These are phyloP conservation scores for Dryas alaskensis DNA, from an alignment of 306 rosid species.

Conservation along the genomic window DNA sequence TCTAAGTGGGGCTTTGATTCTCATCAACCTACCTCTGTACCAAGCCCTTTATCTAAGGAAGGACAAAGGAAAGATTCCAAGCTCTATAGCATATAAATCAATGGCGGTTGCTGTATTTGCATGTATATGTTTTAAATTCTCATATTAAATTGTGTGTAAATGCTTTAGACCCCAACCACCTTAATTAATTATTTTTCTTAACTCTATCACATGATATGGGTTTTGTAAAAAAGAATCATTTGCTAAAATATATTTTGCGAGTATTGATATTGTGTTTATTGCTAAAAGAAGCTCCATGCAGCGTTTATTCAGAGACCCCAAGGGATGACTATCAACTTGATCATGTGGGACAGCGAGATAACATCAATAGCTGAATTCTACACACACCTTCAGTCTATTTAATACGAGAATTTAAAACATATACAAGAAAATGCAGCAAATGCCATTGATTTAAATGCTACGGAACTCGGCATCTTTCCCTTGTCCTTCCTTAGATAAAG, in stretches of 20 bases:
- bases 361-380: too few species aligned
- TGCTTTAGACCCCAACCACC: too few species aligned
- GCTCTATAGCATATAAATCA: conserved; percentile 45
- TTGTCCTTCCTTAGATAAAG: conserved; percentile 65
- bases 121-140: conserved; percentile 19
- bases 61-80: conserved; percentile 60
- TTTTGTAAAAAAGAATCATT: too few species aligned
- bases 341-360: too few species aligned
- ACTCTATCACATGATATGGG: too few species aligned
- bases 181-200: too few species aligned
- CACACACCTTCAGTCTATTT: too few species aligned
- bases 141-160: background rate
- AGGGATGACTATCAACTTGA: too few species aligned
- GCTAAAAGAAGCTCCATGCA: too few species aligned
- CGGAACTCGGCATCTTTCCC: conserved; percentile 53
- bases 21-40: conserved; percentile 58
- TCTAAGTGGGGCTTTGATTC: conserved; percentile 48
- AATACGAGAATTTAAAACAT: conserved; percentile 3
- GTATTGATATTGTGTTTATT: too few species aligned
- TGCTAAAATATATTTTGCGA: too few species aligned
- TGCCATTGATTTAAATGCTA: conserved; percentile 42
- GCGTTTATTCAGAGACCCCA: too few species aligned
- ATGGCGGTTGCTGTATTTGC: conserved; percentile 28
- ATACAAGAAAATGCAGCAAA: conserved; percentile 29
- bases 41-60: conserved; percentile 62